Conservation (phyloP, 2,329 filamentous ascomycete species). For the Aspergillus piperis region DNA sequence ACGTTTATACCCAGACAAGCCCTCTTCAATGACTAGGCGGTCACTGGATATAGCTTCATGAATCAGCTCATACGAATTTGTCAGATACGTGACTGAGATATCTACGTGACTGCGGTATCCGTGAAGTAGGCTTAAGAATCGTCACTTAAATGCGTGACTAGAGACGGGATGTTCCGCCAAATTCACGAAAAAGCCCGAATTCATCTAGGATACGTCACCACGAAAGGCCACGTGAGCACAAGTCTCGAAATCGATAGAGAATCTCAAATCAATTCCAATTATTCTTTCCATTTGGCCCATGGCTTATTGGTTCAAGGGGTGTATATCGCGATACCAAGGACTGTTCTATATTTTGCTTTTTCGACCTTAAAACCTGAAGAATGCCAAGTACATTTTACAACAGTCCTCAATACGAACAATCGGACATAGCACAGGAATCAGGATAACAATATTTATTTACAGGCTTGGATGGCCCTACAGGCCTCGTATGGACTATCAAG, state of each 20-base stretch:
- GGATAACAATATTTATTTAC: not conserved
- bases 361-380: no score
- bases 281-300: no score
- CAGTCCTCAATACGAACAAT: no score
- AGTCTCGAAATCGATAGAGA: not conserved
- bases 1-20: not conserved
- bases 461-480: constrained; percentile 12
- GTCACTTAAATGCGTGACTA: not conserved
- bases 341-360: no score
- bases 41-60: not conserved
- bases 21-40: not conserved
- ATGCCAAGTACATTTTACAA: no score
- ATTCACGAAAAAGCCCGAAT: not conserved
- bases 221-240: not conserved
- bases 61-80: not conserved
- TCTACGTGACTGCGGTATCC: not conserved
- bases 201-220: not conserved
- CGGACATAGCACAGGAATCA: no score
- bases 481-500: constrained; percentile 17
- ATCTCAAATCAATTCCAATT: no score
- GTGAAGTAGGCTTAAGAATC: not conserved
- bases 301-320: no score
- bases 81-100: not conserved
- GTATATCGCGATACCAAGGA: no score
- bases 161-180: not conserved